Percentiles rank a stretch among this genome's conserved stretches.
phyloP scores from a whole-genome alignment of 2,329 filamentous ascomycete species.

The Thielaviopsis cerberus region DNA sequence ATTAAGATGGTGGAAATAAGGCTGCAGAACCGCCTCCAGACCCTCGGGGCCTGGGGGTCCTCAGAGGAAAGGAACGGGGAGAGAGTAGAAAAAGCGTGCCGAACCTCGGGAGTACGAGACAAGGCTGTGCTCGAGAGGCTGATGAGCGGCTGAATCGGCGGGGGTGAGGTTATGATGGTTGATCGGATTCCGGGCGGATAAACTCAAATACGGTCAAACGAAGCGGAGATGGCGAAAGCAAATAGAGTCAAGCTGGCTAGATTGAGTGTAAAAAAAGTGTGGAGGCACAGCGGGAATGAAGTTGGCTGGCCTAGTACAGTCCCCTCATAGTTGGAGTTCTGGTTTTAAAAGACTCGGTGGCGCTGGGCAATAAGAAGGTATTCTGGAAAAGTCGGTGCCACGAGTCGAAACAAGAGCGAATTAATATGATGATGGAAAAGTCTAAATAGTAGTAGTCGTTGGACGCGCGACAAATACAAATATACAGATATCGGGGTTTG shows the following conservation, averaged over 20 bases:
- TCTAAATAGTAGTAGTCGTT: neutral
- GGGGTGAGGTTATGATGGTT: neutral
- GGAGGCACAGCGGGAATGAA: neutral
- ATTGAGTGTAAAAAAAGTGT: neutral
- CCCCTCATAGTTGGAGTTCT: neutral
- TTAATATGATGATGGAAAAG: neutral
- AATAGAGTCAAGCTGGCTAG: too few relatives aligned
- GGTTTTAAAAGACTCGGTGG: neutral
- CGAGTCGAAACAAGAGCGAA: neutral
- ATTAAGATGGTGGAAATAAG: neutral
- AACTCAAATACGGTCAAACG: neutral
- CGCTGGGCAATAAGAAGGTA: too few relatives aligned
- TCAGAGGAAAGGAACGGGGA: constrained; percentile 13
- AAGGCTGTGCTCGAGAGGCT: neutral
- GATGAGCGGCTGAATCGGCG: neutral
- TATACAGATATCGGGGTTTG: neutral
- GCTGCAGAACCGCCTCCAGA: constrained; percentile 4
- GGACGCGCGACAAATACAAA: neutral
- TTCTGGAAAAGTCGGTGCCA: too few relatives aligned
- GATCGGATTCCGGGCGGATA: neutral
- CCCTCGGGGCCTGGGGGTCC: constrained; percentile 6
- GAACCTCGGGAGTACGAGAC: constrained; percentile 4
- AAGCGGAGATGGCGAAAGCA: too few relatives aligned
- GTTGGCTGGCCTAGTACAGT: neutral
- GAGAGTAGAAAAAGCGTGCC: constrained; percentile 13